These are phyloP conservation scores for Cenchrus americanus DNA, from an alignment of 176 grass and related monocot genomes.

Conservation along the genomic window DNA sequence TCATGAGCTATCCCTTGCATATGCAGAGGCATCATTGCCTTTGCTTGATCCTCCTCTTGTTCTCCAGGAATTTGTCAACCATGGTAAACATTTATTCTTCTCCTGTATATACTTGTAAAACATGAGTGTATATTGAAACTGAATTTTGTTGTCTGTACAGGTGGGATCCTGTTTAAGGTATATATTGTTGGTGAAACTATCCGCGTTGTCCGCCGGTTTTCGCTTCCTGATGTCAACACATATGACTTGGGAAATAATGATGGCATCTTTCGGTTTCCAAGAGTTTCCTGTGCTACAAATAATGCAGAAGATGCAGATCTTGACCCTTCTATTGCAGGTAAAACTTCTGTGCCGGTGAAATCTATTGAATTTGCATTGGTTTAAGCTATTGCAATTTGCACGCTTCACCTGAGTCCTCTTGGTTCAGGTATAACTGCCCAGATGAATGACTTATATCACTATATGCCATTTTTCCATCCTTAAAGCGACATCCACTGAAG, in stretches of 20 bases:
- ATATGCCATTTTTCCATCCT: not conserved
- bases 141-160: conserved; percentile 42
- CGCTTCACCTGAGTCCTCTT: conserved; percentile 2
- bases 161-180: conserved; percentile 92
- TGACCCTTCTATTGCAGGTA: conserved; percentile 85
- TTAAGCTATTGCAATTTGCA: conserved; percentile 9
- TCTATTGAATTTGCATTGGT: conserved; percentile 15
- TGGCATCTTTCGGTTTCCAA: conserved; percentile 81
- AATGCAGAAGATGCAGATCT: conserved; percentile 80
- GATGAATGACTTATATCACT: conserved; percentile 8
- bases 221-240: conserved; percentile 82
- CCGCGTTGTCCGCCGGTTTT: conserved; percentile 77
- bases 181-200: conserved; percentile 88
- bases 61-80: conserved; percentile 95
- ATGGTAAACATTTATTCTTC: conserved; percentile 57
- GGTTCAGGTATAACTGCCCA: not conserved
- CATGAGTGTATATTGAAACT: not conserved
- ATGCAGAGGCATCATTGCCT: conserved; percentile 69
- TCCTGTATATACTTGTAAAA: not conserved
- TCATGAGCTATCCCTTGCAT: conserved; percentile 88
- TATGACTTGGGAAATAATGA: conserved; percentile 63
- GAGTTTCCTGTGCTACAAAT: conserved; percentile 93
- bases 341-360: conserved; percentile 23
- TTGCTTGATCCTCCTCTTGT: conserved; percentile 86
- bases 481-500: not conserved